Evolutionary conservation across 495 filamentous ascomycete genomes (phyloP).

Genomic region (Hypoxylon lenormandii): DNA sequence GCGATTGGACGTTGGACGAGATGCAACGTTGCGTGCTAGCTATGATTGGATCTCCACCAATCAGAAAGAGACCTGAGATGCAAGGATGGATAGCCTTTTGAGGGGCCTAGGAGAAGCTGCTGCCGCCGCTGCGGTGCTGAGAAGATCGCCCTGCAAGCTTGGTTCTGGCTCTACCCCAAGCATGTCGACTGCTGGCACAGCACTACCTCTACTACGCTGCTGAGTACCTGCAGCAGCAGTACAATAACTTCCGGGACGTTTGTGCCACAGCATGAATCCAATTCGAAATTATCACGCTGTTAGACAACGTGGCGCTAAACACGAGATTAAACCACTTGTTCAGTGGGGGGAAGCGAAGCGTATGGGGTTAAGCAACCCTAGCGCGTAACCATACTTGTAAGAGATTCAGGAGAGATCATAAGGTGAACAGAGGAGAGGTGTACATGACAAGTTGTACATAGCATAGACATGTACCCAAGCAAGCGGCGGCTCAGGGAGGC

Average conservation of each 20-base stretch:
- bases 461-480: slow-evolving; percentile 8
- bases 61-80: slow-evolving; percentile 16
- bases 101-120: slow-evolving; percentile 17
- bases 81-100: slow-evolving; percentile 27
- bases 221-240: slow-evolving; percentile 1
- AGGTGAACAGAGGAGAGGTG: slow-evolving; percentile 27
- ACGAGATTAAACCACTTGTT: slow-evolving; percentile 16
- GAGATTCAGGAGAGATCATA: slow-evolving; percentile 46
- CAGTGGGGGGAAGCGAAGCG: slow-evolving; percentile 3
- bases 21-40: slow-evolving; percentile 46
- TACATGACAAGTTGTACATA: slow-evolving; percentile 13
- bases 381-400: slow-evolving; percentile 29
- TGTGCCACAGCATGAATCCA: slow-evolving; percentile 35
- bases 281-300: slow-evolving; percentile 15
- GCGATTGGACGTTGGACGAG: slow-evolving; percentile 25
- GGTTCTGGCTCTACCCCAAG: not conserved
- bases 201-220: slow-evolving; percentile 2
- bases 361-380: slow-evolving; percentile 29
- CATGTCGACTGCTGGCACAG: not conserved
- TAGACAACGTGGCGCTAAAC: slow-evolving; percentile 32
- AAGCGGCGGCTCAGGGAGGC: slow-evolving; percentile 19
- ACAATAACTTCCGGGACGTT: not conserved
- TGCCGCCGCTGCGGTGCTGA: no score
- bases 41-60: slow-evolving; percentile 33
- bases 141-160: slow-evolving; percentile 16